Evolutionary conservation across 78 protist genomes (phyloP).

Genomic region (Dictyostelium purpureum): DNA sequence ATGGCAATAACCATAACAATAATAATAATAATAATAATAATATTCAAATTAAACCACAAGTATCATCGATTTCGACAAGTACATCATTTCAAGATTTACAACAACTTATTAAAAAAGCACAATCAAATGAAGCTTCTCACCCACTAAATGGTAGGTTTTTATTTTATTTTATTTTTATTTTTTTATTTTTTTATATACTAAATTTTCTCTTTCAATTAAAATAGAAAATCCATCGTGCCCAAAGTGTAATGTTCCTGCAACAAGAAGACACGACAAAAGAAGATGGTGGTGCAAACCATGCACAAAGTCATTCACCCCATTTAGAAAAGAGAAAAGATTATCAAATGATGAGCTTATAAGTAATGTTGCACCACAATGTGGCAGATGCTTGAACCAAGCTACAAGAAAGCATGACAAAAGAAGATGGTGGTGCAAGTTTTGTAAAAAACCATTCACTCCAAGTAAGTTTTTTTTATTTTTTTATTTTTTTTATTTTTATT

Average conservation of each 20-base stretch:
- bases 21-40: not conserved
- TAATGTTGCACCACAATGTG: conserved; percentile 67
- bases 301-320: conserved; percentile 74
- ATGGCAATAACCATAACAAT: not conserved
- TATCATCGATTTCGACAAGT: not conserved
- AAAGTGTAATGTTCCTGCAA: conserved; percentile 41
- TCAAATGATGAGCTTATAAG: not conserved
- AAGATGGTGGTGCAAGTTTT: conserved; percentile 81
- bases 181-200: not conserved
- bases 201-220: not conserved
- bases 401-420: conserved; percentile 81
- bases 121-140: no score
- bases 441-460: conserved; percentile 80
- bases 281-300: conserved; percentile 82
- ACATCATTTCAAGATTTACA: not conserved
- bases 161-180: not conserved
- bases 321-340: conserved; percentile 49
- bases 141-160: not conserved
- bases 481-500: not conserved
- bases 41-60: not conserved
- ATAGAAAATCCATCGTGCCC: conserved; percentile 59
- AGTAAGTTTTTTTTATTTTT: conserved; percentile 12
- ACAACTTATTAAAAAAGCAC: not conserved
- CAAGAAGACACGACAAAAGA: conserved; percentile 78
- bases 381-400: conserved; percentile 53